A percentile compares a stretch with the other conserved stretches of the same genome.
phyloP scores from a whole-genome alignment of 2,329 filamentous ascomycete genomes.

The Geosmithia putterillii region DNA sequence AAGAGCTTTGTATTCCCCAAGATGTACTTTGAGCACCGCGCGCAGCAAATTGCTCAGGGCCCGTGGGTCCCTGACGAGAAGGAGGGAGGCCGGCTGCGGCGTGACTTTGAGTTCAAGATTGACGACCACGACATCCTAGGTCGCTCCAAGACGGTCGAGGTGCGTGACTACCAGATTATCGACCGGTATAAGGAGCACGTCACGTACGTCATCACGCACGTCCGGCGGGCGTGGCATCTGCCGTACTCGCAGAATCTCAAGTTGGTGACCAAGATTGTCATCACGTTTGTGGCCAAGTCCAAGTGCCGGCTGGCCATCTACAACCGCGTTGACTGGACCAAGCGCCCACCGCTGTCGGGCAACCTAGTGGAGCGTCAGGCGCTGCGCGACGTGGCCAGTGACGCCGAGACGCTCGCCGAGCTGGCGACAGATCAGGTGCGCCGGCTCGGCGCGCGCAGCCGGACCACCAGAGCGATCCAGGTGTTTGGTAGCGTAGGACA shows the following conservation, averaged over 20 bases:
- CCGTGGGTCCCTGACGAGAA: constrained; percentile 64
- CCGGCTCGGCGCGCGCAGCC: constrained; percentile 58
- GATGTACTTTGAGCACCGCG: constrained; percentile 72
- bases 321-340: constrained; percentile 78
- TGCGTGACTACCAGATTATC: constrained; percentile 76
- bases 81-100: constrained; percentile 47
- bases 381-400: constrained; percentile 59
- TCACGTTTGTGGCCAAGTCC: constrained; percentile 85
- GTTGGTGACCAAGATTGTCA: constrained; percentile 80
- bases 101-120: constrained; percentile 73
- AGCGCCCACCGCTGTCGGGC: constrained; percentile 47
- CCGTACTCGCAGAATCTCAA: constrained; percentile 71
- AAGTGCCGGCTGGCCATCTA: constrained; percentile 86
- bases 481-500: constrained; percentile 68
- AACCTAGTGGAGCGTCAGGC: constrained; percentile 57
- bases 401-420: constrained; percentile 64
- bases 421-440: constrained; percentile 67
- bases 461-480: constrained; percentile 65
- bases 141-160: constrained; percentile 43
- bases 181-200: constrained; percentile 70
- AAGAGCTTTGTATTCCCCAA: constrained; percentile 91
- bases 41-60: constrained; percentile 70
- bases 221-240: constrained; percentile 66
- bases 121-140: constrained; percentile 55
- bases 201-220: constrained; percentile 51